These are phyloP conservation scores for Aegilops tauschii DNA, from an alignment of 176 grass and related monocot species.

Conservation along the genomic window DNA sequence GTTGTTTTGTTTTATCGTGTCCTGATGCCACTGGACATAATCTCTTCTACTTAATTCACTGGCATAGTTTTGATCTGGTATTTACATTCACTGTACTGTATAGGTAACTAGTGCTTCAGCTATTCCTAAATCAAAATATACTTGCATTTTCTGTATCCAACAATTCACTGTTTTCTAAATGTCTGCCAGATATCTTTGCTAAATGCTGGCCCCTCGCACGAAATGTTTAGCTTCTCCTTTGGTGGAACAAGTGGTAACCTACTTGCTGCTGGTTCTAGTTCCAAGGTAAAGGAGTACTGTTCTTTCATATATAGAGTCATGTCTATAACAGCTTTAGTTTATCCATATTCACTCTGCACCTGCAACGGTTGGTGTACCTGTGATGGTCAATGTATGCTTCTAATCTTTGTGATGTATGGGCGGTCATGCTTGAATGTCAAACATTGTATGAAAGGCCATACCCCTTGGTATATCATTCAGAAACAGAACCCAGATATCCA, in stretches of 20 bases:
- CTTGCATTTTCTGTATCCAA: too few relatives aligned
- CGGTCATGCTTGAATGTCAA: not conserved
- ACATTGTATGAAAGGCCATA: not conserved
- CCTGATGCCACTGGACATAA: not conserved
- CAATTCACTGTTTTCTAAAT: not conserved
- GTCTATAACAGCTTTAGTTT: not conserved
- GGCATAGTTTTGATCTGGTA: slow-evolving; percentile 1
- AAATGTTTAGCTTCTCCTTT: slow-evolving; percentile 91
- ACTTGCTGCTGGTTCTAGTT: slow-evolving; percentile 74
- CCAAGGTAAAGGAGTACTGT: slow-evolving; percentile 44
- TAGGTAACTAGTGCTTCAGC: not conserved
- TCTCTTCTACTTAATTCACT: not conserved
- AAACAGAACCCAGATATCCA: not conserved
- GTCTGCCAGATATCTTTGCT: slow-evolving; percentile 64
- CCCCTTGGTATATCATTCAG: not conserved
- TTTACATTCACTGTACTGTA: not conserved
- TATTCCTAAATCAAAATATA: not conserved
- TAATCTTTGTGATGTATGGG: not conserved
- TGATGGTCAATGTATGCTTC: too few relatives aligned
- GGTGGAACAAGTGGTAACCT: slow-evolving; percentile 78
- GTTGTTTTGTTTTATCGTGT: not conserved
- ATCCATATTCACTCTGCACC: not conserved
- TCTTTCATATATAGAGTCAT: not conserved
- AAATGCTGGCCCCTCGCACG: slow-evolving; percentile 54
- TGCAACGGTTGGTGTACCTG: not conserved